A percentile compares a stretch with the other conserved stretches of the same genome.
phyloP scores from a whole-genome alignment of 345 rosid species.

The Melaleuca quinquenervia region DNA sequence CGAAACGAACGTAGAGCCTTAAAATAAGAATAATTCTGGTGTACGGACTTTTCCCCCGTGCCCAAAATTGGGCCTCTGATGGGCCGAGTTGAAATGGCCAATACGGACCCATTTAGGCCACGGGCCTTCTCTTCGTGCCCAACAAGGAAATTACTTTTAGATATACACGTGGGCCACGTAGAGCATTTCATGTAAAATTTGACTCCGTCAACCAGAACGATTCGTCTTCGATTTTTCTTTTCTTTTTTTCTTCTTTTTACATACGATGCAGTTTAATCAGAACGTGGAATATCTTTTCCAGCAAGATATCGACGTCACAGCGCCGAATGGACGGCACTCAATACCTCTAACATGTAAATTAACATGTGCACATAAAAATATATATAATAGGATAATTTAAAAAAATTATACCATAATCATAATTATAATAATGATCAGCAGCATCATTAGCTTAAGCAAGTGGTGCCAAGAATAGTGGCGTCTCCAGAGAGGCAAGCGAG shows the following conservation, averaged over 20 bases:
- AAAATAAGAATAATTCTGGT: accelerated
- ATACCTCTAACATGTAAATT: too few species aligned
- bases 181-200: neutral
- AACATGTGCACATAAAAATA: too few species aligned
- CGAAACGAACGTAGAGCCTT: too few species aligned
- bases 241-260: neutral
- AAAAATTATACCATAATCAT: too few species aligned
- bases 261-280: neutral
- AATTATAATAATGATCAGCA: neutral
- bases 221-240: neutral
- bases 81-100: neutral
- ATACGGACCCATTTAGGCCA: neutral
- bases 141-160: neutral
- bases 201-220: neutral
- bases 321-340: too few species aligned
- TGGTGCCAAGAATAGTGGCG: neutral
- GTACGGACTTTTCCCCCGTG: neutral
- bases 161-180: too few species aligned
- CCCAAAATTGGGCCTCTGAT: neutral
- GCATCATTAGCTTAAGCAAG: neutral
- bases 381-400: too few species aligned
- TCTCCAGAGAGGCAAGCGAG: neutral
- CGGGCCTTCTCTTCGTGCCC: neutral
- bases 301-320: neutral
- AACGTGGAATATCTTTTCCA: neutral